Conservation (phyloP, 805 yeast species). For the Naumovozyma dairenensis region DNA sequence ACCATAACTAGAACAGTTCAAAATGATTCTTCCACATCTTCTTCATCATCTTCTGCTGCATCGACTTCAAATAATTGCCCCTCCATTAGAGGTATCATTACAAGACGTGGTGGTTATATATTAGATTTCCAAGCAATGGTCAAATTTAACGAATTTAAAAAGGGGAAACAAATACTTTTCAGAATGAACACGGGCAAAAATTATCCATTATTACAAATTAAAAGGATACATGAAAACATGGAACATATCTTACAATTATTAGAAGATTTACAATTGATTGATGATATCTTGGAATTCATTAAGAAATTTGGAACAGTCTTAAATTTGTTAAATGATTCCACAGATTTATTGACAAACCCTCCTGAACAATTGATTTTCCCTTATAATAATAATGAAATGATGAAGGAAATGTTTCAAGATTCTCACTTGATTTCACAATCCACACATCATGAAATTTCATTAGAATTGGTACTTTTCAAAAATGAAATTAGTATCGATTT, state of each 20-base stretch:
- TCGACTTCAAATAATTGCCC: slow-evolving; percentile 7
- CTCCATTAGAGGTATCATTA: slow-evolving; percentile 47
- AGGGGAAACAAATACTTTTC: slow-evolving; percentile 34
- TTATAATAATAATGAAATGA: slow-evolving; percentile 34
- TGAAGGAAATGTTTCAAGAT: slow-evolving; percentile 38
- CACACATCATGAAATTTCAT: slow-evolving; percentile 32
- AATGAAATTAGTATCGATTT: slow-evolving; percentile 56
- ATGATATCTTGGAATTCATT: slow-evolving; percentile 27
- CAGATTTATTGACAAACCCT: slow-evolving; percentile 37
- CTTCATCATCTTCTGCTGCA: too few species aligned
- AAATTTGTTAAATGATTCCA: slow-evolving; percentile 15
- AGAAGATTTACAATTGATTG: slow-evolving; percentile 37
- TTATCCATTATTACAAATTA: slow-evolving; percentile 35
- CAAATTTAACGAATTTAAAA: slow-evolving; percentile 30
- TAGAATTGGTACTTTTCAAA: slow-evolving; percentile 51
- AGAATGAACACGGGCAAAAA: slow-evolving; percentile 30
- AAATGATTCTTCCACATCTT: not conserved
- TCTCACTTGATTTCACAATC: slow-evolving; percentile 22
- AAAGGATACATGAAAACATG: slow-evolving; percentile 24
- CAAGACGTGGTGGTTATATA: slow-evolving; percentile 45
- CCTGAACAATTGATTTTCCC: slow-evolving; percentile 52
- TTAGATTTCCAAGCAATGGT: slow-evolving; percentile 37
- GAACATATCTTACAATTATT: slow-evolving; percentile 10
- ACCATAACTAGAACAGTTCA: too few species aligned
- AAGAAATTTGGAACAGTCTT: slow-evolving; percentile 14